Evolutionary conservation across 164 flowering plant species (phyloP), one percentile per base, ranked within the genome.

Genomic region (Umbilicus rupestris): DNA sequence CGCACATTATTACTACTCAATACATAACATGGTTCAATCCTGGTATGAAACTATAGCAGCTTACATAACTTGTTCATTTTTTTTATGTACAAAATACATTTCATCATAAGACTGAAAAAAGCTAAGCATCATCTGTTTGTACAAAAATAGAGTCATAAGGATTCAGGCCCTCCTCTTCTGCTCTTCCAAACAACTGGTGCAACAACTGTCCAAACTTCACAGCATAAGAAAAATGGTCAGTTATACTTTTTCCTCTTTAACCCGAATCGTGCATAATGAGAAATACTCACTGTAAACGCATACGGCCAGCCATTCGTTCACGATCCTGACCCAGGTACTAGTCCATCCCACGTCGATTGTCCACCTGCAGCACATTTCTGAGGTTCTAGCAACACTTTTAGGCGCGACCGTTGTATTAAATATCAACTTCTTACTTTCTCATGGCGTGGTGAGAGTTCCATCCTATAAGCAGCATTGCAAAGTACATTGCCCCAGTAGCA

Each of bases 331-430:
- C 96, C 98, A 92, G 20, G 95, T 80, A 66, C 98, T 89, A 10
- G 96, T 86, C 98, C 98, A 92, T 9, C 98, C 98, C 19, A 92
- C 91, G 68, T 92, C 96, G 55, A 92, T 89, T 5, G 98, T 92
- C 90, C 90, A 92, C 76, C 98, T 92, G 85, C 75, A 75, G 29
- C 29, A 5, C 31, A 11, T 22, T 12, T 3, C 7, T 41, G 28
- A 44, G n/a, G 11, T 8, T 45, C 14, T 45, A 39, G 8, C 29
- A 26, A 45, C n/a, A 11, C 0, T 15, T 33, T 24, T 3, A 8
- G 0, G 12, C 19, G 19, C 6, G 7, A 55, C 1, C 28, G 1
- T 6, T 63, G 57, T 33, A 33, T n/a, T n/a, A n/a, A n/a, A n/a
- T n/a, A n/a, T n/a, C n/a, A n/a, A n/a, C n/a, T 11, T 16, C 87